Percentiles rank a stretch among this genome's conserved stretches.
phyloP scores from a whole-genome alignment of 2,329 filamentous ascomycete species.

The Leptographium procerum region DNA sequence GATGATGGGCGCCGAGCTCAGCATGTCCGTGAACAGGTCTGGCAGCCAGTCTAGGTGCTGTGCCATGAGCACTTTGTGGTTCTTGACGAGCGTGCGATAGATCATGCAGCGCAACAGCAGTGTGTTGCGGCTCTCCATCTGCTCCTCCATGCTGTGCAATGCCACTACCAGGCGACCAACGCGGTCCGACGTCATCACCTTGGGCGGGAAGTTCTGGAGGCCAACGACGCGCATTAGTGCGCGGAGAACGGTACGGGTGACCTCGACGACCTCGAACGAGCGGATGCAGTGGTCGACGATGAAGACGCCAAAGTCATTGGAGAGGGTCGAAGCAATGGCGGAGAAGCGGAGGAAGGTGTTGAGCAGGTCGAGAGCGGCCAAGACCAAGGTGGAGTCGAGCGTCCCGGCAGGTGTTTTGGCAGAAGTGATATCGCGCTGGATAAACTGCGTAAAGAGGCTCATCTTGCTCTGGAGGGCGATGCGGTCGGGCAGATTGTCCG shows the following conservation, averaged over 20 bases:
- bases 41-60: conserved; percentile 67
- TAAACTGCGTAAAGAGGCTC: conserved; percentile 65
- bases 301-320: conserved; percentile 68
- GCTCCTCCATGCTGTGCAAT: conserved; percentile 60
- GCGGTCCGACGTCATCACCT: conserved; percentile 61
- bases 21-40: conserved; percentile 70
- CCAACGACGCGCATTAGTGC: conserved; percentile 72
- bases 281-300: conserved; percentile 72
- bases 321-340: conserved; percentile 57
- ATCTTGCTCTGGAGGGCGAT: conserved; percentile 66
- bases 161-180: conserved; percentile 59
- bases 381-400: conserved; percentile 58
- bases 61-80: conserved; percentile 60
- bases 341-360: conserved; percentile 65
- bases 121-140: conserved; percentile 66
- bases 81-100: conserved; percentile 60
- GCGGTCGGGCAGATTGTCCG: conserved; percentile 68
- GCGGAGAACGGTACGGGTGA: conserved; percentile 67
- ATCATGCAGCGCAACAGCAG: conserved; percentile 65
- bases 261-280: conserved; percentile 54
- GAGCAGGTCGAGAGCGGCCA: conserved; percentile 68
- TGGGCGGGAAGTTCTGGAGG: conserved; percentile 65
- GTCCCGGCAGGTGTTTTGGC: conserved; percentile 43
- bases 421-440: conserved; percentile 62
- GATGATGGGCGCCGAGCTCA: conserved; percentile 68